Conservation (phyloP, 129 eudicot species). For the Flaveria linearis region DNA sequence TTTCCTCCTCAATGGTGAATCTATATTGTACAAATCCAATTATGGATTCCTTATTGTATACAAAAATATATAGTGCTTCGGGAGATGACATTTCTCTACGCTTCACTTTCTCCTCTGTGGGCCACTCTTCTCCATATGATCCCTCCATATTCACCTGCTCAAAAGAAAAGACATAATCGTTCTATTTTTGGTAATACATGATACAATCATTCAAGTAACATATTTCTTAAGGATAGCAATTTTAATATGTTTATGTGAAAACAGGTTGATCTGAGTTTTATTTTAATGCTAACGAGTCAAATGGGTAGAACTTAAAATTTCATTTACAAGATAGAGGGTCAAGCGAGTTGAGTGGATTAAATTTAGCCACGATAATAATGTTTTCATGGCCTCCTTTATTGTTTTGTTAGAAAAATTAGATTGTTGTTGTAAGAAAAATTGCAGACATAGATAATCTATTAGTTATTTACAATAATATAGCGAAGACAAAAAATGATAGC, state of each 20-base stretch:
- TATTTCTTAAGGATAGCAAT: background rate
- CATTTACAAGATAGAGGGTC: no score
- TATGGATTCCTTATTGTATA: slow-evolving; percentile 42
- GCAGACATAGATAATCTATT: no score
- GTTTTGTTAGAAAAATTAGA: no score
- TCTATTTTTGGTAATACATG: background rate
- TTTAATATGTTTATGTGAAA: background rate
- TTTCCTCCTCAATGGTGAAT: slow-evolving; percentile 77
- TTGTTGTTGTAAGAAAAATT: no score
- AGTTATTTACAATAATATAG: no score
- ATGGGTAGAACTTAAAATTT: background rate
- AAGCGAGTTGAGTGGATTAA: no score
- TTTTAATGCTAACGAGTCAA: background rate
- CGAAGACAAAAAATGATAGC: no score
- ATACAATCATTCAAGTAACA: background rate
- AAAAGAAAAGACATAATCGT: slow-evolving; percentile 11
- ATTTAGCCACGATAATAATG: no score
- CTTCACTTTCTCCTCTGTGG: slow-evolving; percentile 82
- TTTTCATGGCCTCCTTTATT: no score
- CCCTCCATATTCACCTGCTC: slow-evolving; percentile 75
- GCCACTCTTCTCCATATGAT: slow-evolving; percentile 83
- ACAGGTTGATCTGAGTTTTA: background rate
- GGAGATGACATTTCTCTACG: slow-evolving; percentile 76
- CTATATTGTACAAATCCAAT: slow-evolving; percentile 92
- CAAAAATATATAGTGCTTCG: slow-evolving; percentile 84